A percentile compares a stretch with the other conserved stretches of the same genome.
phyloP scores from a whole-genome alignment of 345 rosid genomes.

The Arabis alpina region DNA sequence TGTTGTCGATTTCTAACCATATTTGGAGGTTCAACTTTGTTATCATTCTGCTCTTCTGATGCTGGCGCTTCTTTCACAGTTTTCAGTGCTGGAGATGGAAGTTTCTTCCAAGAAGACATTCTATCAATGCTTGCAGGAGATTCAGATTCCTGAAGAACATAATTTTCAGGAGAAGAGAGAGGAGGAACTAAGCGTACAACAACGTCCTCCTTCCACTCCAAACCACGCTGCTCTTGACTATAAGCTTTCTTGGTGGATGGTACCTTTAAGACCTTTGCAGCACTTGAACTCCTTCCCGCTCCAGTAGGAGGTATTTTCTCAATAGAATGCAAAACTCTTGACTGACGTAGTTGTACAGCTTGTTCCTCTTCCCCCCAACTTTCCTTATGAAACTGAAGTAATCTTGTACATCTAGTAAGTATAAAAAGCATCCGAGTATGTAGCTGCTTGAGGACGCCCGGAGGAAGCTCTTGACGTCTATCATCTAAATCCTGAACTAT shows the following conservation, averaged over 20 bases:
- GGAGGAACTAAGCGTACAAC: constrained; percentile 49
- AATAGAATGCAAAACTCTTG: constrained; percentile 72
- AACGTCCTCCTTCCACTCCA: constrained; percentile 70
- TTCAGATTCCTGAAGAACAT: constrained; percentile 53
- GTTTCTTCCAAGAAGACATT: constrained; percentile 91
- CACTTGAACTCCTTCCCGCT: constrained; percentile 62
- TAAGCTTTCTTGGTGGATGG: constrained; percentile 77
- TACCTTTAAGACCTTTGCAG: constrained; percentile 58
- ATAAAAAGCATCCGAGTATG: constrained; percentile 98
- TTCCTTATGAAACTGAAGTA: constrained; percentile 99
- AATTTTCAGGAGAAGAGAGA: constrained; percentile 51
- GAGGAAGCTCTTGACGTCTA: constrained; percentile 96
- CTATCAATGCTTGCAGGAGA: constrained; percentile 70
- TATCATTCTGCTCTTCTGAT: constrained; percentile 56
- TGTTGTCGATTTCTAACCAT: constrained; percentile 48
- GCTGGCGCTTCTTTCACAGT: constrained; percentile 58
- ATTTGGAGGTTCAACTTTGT: constrained; percentile 58
- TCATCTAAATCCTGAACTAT: constrained; percentile 99
- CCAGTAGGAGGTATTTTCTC: constrained; percentile 68
- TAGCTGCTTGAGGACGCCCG: constrained; percentile 89
- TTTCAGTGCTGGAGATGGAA: constrained; percentile 80
- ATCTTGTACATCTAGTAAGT: constrained; percentile 94
- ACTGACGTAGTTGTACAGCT: constrained; percentile 72
- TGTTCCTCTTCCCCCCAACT: constrained; percentile 86
- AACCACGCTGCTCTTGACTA: constrained; percentile 91